phyloP scores from a whole-genome alignment of 164 flowering plant species.

The Kalanchoe fedtschenkoi region DNA sequence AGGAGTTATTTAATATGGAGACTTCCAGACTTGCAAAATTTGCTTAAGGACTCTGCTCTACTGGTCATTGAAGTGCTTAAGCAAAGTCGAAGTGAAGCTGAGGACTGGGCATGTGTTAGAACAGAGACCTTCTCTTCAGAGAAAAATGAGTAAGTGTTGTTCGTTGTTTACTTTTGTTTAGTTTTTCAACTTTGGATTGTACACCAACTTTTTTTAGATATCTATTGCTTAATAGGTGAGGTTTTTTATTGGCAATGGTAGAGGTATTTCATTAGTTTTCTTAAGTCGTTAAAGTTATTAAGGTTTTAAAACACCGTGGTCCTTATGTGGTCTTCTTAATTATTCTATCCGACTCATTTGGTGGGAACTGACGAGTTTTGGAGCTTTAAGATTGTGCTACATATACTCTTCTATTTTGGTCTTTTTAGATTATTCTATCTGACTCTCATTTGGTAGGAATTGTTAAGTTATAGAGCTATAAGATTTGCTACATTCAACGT shows the following conservation, averaged over 20 bases:
- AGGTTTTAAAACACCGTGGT: background rate
- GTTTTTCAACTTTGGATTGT: too few relatives aligned
- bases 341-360: background rate
- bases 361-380: background rate
- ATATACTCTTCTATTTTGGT: too few relatives aligned
- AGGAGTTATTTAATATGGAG: slow-evolving; percentile 80
- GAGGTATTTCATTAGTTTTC: background rate
- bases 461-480: background rate
- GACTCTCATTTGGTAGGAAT: background rate
- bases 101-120: slow-evolving; percentile 82
- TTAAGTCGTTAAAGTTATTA: background rate
- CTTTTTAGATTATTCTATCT: background rate
- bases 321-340: too few relatives aligned
- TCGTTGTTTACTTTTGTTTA: background rate
- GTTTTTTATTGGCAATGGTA: background rate
- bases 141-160: slow-evolving; percentile 68
- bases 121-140: slow-evolving; percentile 79
- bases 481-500: background rate
- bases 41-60: slow-evolving; percentile 55
- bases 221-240: background rate
- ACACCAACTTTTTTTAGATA: background rate
- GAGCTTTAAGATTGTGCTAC: too few relatives aligned
- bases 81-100: slow-evolving; percentile 35
- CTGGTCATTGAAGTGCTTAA: slow-evolving; percentile 48
- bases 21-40: slow-evolving; percentile 75